These are phyloP conservation scores for Apophysomyces ossiformis DNA, from an alignment of 371 early-diverging fungal species.

Conservation along the genomic window DNA sequence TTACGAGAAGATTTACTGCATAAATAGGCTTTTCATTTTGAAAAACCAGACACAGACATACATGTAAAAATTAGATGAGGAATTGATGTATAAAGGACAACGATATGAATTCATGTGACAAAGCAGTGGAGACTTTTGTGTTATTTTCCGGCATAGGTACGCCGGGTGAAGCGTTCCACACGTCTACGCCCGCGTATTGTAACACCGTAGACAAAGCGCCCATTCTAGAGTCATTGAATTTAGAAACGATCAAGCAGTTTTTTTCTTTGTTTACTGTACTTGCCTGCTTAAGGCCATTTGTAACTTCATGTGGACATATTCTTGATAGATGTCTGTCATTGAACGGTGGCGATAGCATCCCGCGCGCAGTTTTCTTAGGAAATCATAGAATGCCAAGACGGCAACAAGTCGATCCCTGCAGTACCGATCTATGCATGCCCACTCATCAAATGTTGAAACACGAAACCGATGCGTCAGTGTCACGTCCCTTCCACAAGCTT, in stretches of 20 bases:
- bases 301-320: slow-evolving; percentile 72
- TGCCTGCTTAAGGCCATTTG: slow-evolving; percentile 73
- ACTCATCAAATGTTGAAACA: slow-evolving; percentile 70
- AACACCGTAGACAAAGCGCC: background rate
- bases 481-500: slow-evolving; percentile 32
- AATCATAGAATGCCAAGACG: slow-evolving; percentile 86
- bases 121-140: background rate
- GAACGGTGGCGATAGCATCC: slow-evolving; percentile 72
- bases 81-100: background rate
- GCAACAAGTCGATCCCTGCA: slow-evolving; percentile 85
- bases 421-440: slow-evolving; percentile 77
- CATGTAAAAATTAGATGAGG: background rate
- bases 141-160: background rate
- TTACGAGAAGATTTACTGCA: too few species aligned
- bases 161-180: background rate
- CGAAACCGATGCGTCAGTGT: slow-evolving; percentile 72
- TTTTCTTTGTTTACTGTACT: slow-evolving; percentile 22
- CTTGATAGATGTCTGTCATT: slow-evolving; percentile 70
- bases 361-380: slow-evolving; percentile 76
- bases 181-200: background rate
- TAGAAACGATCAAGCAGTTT: slow-evolving; percentile 17
- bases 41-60: background rate
- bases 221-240: slow-evolving; percentile 3
- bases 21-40: too few species aligned
- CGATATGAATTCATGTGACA: background rate